phyloP scores from a whole-genome alignment of 805 yeast genomes.

The Debaryomyces castellii region DNA sequence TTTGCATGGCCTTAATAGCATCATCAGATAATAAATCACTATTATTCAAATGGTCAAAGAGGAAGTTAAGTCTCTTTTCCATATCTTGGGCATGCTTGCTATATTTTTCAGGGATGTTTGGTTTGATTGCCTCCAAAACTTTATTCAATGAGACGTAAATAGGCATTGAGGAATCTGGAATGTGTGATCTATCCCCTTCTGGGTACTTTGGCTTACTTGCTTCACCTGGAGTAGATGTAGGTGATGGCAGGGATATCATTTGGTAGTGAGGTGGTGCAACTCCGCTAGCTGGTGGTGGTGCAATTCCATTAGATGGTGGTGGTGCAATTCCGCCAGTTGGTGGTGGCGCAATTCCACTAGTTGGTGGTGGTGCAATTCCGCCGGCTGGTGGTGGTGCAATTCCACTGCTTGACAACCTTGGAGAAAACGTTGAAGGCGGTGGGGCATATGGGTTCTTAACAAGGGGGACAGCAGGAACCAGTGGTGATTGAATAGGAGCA shows the following conservation, averaged over 20 bases:
- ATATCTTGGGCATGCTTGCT: constrained; percentile 75
- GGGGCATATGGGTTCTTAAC: constrained; percentile 26
- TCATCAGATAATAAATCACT: constrained; percentile 60
- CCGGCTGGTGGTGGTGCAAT: constrained; percentile 20
- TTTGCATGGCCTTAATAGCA: constrained; percentile 53
- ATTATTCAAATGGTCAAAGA: constrained; percentile 77
- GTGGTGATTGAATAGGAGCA: constrained; percentile 4
- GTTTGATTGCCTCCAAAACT: constrained; percentile 62
- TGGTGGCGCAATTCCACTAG: neutral
- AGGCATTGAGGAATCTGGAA: constrained; percentile 56
- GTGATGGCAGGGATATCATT: constrained; percentile 12
- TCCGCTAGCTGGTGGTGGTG: constrained; percentile 13
- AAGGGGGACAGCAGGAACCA: constrained; percentile 11
- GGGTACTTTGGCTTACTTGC: constrained; percentile 38
- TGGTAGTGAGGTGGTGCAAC: constrained; percentile 11
- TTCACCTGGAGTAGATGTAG: constrained; percentile 10
- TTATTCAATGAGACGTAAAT: constrained; percentile 56
- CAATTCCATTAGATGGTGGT: constrained; percentile 6
- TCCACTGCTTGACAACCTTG: constrained; percentile 11
- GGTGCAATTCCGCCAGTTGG: constrained; percentile 28
- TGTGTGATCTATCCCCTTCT: constrained; percentile 66
- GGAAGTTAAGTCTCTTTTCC: constrained; percentile 72
- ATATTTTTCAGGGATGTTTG: constrained; percentile 72
- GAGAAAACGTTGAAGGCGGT: constrained; percentile 5
- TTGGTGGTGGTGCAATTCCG: neutral